A percentile compares a stretch with the other conserved stretches of the same genome.
Evolutionary conservation across 1,284 basidiomycete genomes (phyloP).

Genomic region (Taiwanofungus camphoratus): DNA sequence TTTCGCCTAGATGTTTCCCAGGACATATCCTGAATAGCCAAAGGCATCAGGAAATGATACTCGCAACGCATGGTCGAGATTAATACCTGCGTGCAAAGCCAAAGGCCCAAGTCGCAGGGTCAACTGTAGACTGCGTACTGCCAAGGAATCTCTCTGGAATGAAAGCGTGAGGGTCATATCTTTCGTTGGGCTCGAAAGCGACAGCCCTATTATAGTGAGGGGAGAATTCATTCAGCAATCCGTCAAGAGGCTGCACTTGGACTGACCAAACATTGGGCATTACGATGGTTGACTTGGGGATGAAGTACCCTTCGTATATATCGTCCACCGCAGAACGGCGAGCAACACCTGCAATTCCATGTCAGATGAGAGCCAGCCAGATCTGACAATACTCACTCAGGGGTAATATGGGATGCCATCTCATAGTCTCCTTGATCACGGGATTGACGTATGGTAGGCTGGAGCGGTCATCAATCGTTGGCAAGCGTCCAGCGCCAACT

Average conservation of each 20-base stretch:
- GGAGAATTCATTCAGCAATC: neutral
- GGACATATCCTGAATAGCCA: constrained; percentile 23
- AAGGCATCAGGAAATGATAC: no score
- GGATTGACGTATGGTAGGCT: constrained; percentile 27
- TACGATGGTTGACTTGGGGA: constrained; percentile 16
- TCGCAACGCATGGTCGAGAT: no score
- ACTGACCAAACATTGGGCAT: constrained; percentile 16
- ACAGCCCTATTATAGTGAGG: constrained; percentile 15
- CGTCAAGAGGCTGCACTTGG: no score
- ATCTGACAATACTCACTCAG: constrained; percentile 6
- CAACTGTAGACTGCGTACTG: constrained; percentile 5
- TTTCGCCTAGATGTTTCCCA: constrained; percentile 21
- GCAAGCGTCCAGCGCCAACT: constrained; percentile 24
- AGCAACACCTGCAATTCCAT: constrained; percentile 7
- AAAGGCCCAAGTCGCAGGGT: constrained; percentile 15
- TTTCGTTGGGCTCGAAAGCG: constrained; percentile 17
- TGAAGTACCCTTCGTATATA: constrained; percentile 15
- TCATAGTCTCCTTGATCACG: constrained; percentile 28
- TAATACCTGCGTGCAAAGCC: constrained; percentile 18
- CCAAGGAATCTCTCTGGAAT: constrained; percentile 23
- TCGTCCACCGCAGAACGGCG: constrained; percentile 13
- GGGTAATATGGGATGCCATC: constrained; percentile 24
- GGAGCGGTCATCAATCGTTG: constrained; percentile 23
- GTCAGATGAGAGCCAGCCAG: neutral
- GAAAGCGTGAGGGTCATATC: constrained; percentile 20